phyloP scores from a whole-genome alignment of 331 rosid genomes.

The Rosa hybrid region DNA sequence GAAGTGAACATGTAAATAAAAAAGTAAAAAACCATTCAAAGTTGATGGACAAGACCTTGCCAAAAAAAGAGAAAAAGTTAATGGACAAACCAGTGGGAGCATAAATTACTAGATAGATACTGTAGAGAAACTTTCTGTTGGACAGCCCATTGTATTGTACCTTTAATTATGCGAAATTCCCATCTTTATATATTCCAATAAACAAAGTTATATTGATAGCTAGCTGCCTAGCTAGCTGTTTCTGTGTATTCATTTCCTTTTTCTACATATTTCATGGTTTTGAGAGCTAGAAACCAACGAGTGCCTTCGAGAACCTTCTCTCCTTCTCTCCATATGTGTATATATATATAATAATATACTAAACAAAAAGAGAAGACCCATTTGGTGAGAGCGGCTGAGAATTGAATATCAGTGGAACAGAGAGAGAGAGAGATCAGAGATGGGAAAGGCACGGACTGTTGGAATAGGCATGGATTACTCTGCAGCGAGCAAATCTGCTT shows the following conservation, averaged over 20 bases:
- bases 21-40: no score
- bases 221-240: no score
- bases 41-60: background rate
- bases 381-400: no score
- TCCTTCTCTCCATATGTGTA: no score
- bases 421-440: conserved; percentile 1
- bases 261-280: background rate
- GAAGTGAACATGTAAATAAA: no score
- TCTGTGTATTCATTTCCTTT: background rate
- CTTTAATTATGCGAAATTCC: background rate
- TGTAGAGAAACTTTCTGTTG: background rate
- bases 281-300: background rate
- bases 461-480: conserved; percentile 85
- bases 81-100: background rate
- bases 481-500: conserved; percentile 63
- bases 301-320: background rate
- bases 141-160: background rate
- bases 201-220: no score
- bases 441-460: conserved; percentile 51
- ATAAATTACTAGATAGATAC: no score
- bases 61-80: no score
- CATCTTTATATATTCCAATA: background rate
- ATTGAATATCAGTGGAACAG: background rate
- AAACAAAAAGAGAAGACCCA: no score
- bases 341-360: no score